Base-by-base conservation (phyloP, 1,284 basidiomycete species). In the Schizopora paradoxa region DNA sequence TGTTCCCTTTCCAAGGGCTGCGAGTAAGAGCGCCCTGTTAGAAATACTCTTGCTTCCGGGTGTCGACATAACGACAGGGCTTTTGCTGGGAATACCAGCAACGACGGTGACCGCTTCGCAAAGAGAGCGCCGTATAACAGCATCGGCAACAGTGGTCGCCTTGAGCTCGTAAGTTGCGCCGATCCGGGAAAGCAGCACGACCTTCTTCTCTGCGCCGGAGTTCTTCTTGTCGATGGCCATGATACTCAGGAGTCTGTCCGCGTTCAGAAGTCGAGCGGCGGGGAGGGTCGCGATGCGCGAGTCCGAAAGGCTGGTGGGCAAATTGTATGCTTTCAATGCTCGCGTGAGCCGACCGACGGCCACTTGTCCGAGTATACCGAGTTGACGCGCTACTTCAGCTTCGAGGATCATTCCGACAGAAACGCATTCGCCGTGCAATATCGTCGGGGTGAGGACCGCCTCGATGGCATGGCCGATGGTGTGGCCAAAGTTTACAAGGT, bases 201-300 rank as follows among this genome's bases (percentile, higher is more conserved):
- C 80, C 70, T 96, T 97, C 73, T 96, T 97, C 57, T 85, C 80
- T 32, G 77, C 59, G 45, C 95, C 86, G 47, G 83, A 85, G 64
- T 99, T 99, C 77, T 99, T 99, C 76, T 99, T 99, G 77, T 99
- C 95, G 51, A 99, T 84, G 53, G 77, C 78, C 84, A 88, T 88
- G 61, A 97, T 89, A 65, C 98, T 92, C 36, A 99, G 76, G 11
- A 99, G 73, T 16, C 81, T 76, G 49, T 91, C 83, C 42, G 93
- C 83, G 11, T 83, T 83, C 48, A 98, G 78, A 43, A 77, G 68
- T 39, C 76, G 78, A 0, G 86, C 75, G 0, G 83, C 76, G 2
- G 87, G 84, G 2, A 91, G 72, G 33, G 72, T 77, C 1, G 82
- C 70, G 51, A 93, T 81, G 47, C 82, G 72, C 19, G 90, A 77